These are phyloP conservation scores for Hymenoscyphus occultus DNA, from an alignment of 2,329 filamentous ascomycete species.

Conservation along the genomic window DNA sequence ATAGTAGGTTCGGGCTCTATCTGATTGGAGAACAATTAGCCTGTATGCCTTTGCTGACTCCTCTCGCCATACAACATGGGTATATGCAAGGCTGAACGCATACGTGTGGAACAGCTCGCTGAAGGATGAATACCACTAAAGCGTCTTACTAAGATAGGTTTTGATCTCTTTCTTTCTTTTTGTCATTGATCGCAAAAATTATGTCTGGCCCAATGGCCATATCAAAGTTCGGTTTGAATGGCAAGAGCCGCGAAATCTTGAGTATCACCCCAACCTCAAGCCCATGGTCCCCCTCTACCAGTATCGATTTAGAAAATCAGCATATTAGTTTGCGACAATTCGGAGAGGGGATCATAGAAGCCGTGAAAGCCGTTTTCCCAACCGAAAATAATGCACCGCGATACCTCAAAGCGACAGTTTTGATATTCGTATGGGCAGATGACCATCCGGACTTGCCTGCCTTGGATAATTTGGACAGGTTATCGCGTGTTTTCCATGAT, in stretches of 20 bases:
- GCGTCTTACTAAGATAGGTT: background rate
- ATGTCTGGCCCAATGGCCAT: conserved; percentile 4
- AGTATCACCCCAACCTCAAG: background rate
- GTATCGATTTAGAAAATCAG: background rate
- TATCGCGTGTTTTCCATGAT: conserved; percentile 9
- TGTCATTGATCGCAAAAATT: background rate
- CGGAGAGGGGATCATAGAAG: conserved; percentile 9
- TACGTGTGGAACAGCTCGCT: background rate
- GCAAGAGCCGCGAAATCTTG: background rate
- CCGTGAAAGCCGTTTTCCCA: conserved; percentile 11
- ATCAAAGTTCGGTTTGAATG: background rate
- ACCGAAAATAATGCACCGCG: background rate
- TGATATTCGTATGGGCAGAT: conserved; percentile 11
- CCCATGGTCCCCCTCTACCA: background rate
- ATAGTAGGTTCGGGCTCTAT: background rate
- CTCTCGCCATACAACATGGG: conserved; percentile 1
- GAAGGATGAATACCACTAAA: background rate
- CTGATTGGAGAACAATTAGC: background rate
- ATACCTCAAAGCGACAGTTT: conserved; percentile 13
- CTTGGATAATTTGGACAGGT: background rate
- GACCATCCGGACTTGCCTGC: conserved; percentile 10
- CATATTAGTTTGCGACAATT: conserved; percentile 13
- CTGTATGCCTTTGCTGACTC: background rate
- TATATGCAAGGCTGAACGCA: background rate
- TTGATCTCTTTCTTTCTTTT: background rate